Evolutionary conservation across 2,329 filamentous ascomycete species (phyloP).

Genomic region (Colletotrichum shisoi): DNA sequence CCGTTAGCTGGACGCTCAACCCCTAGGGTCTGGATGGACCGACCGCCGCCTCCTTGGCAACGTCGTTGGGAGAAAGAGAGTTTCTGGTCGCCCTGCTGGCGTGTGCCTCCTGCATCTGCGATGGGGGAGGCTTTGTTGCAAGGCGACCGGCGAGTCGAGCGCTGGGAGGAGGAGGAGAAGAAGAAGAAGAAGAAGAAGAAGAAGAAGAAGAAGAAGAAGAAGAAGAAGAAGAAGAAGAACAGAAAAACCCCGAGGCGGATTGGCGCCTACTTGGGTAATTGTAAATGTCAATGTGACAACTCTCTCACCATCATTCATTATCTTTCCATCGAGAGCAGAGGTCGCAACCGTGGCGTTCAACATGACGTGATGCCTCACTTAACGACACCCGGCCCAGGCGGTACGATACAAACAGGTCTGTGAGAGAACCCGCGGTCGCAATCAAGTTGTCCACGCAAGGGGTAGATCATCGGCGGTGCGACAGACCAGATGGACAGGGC

Average conservation of each 20-base stretch:
- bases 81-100: constrained; percentile 2
- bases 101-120: neutral
- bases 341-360: neutral
- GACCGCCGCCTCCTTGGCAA: neutral
- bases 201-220: no score
- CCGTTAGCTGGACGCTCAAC: neutral
- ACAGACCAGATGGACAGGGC: neutral
- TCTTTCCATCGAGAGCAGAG: neutral
- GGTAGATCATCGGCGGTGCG: neutral
- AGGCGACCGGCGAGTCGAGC: neutral
- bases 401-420: neutral
- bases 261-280: no score
- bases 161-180: neutral
- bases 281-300: no score
- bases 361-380: neutral
- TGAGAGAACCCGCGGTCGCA: neutral
- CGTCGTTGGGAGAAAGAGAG: constrained; percentile 6
- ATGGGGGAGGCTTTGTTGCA: constrained; percentile 6
- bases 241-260: neutral
- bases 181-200: no score
- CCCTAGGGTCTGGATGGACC: neutral
- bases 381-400: no score
- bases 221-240: no score
- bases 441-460: neutral
- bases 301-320: no score